Evolutionary conservation across 2,329 filamentous ascomycete genomes (phyloP), one percentile per base, ranked within the genome.

Genomic region (Pseudogymnoascus sp.): DNA sequence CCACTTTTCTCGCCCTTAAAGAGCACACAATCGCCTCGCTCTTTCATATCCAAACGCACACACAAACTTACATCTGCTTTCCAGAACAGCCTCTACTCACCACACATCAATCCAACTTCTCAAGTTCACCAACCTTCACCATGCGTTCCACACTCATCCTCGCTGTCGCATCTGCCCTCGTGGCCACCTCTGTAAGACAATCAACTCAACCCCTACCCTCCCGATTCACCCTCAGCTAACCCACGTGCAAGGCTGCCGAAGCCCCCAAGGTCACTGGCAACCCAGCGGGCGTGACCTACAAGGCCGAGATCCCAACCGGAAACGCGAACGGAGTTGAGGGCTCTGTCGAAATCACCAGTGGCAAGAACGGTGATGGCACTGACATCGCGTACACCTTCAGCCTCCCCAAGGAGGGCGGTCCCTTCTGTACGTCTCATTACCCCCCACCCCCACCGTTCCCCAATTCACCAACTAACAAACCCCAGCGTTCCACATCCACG

Each of bases 401-500:
- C 68, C 74, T 88, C 7, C 84, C 85, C 60, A 75, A 77, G 9
- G 74, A 76, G 62, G 78, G 79, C 44, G 83, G 83, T 1, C 83
- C 84, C 10, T 87, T 86, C 44, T 15, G 44, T 54, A 54, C 8
- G 44, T 54, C 26, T 33, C 26, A 33, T 26, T 17, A 17, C n/a
- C n/a, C 44, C n/a, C n/a, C 4, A 17, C 33, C 33, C 11, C 9
- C 9, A 7, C 33, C 17, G 5, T 1, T 33, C 11, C 26, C n/a
- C 10, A 7, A 7, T 8, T 7, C 44, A 33, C 26, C 44, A 31
- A 50, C 44, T 50, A 50, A 50, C 26, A 8, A 4, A 3, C n/a
- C 24, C n/a, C 26, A 88, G 87, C 78, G 63, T 92, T 91, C 76
- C 89, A 92, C 72, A 77, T 93, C 66, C 89, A 93, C 74, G 81